These are phyloP conservation scores for Macrolepiota fuliginosa DNA, from an alignment of 768 basidiomycete species.

Conservation along the genomic window DNA sequence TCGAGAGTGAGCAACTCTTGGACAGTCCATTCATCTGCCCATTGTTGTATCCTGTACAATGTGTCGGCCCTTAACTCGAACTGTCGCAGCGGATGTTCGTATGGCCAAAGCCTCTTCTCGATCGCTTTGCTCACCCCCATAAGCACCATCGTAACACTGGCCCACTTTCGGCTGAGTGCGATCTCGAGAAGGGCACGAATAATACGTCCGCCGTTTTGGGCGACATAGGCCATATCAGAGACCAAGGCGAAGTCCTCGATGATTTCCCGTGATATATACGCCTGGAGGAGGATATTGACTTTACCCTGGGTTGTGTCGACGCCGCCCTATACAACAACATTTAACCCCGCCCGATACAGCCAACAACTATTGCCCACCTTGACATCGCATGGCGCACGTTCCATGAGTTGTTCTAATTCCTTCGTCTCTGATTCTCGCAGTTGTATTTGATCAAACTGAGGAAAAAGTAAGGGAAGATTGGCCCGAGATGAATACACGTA, in stretches of 20 bases:
- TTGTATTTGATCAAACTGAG: constrained; percentile 92
- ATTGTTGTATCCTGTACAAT: constrained; percentile 72
- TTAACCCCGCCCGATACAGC: not conserved
- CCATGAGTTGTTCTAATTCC: constrained; percentile 74
- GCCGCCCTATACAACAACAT: constrained; percentile 39
- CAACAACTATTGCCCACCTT: constrained; percentile 43
- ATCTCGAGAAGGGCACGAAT: constrained; percentile 94
- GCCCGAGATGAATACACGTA: not conserved
- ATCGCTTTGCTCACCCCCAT: constrained; percentile 92
- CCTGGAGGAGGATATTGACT: constrained; percentile 94
- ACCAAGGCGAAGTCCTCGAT: constrained; percentile 95
- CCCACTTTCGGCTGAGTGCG: constrained; percentile 91
- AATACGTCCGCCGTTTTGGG: constrained; percentile 94
- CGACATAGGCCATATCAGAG: constrained; percentile 91
- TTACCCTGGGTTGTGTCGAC: constrained; percentile 62
- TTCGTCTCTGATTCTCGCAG: constrained; percentile 85
- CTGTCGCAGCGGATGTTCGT: constrained; percentile 86
- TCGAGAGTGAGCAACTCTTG: constrained; percentile 67
- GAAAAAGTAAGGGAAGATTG: constrained; percentile 6
- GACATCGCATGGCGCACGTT: constrained; percentile 75
- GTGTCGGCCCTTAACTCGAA: constrained; percentile 76
- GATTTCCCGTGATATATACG: constrained; percentile 75
- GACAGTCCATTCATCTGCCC: constrained; percentile 79
- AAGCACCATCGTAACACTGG: constrained; percentile 72
- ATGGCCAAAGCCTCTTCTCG: constrained; percentile 93